A percentile compares a stretch with the other conserved stretches of the same genome.
phyloP scores from a whole-genome alignment of 495 filamentous ascomycete genomes.

The Penicillium roqueforti region DNA sequence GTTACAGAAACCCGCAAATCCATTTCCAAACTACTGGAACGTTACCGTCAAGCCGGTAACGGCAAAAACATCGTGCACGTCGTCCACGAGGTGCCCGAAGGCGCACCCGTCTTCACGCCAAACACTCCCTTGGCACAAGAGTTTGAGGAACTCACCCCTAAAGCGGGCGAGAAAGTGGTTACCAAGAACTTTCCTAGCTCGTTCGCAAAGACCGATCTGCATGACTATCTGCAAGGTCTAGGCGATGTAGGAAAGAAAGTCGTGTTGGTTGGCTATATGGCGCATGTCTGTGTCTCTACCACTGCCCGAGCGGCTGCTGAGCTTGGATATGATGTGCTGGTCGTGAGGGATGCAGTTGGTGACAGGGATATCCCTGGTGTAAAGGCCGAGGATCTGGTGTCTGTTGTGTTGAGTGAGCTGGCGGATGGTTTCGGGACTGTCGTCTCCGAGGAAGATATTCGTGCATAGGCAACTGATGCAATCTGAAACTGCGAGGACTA shows the following conservation, averaged over 20 bases:
- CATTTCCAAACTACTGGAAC: constrained; percentile 46
- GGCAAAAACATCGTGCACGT: constrained; percentile 53
- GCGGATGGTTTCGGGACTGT: constrained; percentile 47
- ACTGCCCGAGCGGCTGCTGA: constrained; percentile 53
- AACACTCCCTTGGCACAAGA: constrained; percentile 48
- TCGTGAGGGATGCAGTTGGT: constrained; percentile 54
- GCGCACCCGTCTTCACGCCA: constrained; percentile 59
- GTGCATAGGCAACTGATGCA: not conserved
- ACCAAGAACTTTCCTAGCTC: constrained; percentile 44
- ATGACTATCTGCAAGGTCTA: constrained; percentile 33
- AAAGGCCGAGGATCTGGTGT: constrained; percentile 34
- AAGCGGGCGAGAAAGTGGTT: constrained; percentile 44
- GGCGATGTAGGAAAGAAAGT: constrained; percentile 26
- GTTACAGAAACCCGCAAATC: constrained; percentile 41
- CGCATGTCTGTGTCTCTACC: constrained; percentile 60
- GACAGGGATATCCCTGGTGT: constrained; percentile 56
- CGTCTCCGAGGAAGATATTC: constrained; percentile 33
- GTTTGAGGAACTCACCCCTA: constrained; percentile 48
- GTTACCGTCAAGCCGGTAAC: constrained; percentile 45
- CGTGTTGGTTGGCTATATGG: constrained; percentile 53
- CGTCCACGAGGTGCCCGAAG: constrained; percentile 48
- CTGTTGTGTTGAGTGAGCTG: constrained; percentile 41
- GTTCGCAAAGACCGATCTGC: constrained; percentile 45
- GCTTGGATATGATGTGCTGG: constrained; percentile 54
- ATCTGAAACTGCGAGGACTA: too few relatives aligned